Percentiles rank a stretch among this genome's conserved stretches.
Conservation (phyloP, 2,329 filamentous ascomycete genomes). For the Fusarium pseudograminearum region DNA sequence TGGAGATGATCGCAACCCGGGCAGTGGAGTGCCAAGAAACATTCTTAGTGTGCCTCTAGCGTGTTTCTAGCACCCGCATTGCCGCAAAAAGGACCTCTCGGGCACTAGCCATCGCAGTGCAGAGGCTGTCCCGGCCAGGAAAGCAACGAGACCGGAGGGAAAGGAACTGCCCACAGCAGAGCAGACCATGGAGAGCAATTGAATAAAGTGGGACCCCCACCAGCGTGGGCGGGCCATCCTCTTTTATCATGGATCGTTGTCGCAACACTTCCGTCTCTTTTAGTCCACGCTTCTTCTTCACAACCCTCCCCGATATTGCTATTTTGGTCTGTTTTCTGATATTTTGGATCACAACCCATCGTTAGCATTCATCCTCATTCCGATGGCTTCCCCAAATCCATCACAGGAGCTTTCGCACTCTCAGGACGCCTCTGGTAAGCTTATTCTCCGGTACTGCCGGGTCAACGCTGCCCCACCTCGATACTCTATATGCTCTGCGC, state of each 20-base stretch:
- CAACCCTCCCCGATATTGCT: constrained; percentile 33
- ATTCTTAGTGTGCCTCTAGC: constrained; percentile 37
- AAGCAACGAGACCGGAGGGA: constrained; percentile 24
- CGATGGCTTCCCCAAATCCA: constrained; percentile 41
- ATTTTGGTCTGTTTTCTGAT: constrained; percentile 29
- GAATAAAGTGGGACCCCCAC: constrained; percentile 44
- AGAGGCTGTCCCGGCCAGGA: constrained; percentile 6
- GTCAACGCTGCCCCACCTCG: constrained; percentile 46
- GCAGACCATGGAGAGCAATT: constrained; percentile 5
- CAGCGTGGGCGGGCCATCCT: constrained; percentile 38
- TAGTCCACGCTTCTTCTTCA: constrained; percentile 38
- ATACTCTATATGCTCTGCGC: constrained; percentile 34
- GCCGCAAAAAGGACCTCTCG: constrained; percentile 12
- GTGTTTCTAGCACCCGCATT: constrained; percentile 38
- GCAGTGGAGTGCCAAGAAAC: constrained; percentile 23
- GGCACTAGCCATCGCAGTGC: constrained; percentile 15
- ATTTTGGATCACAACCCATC: constrained; percentile 24
- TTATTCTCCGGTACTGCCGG: constrained; percentile 44
- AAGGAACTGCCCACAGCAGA: not conserved
- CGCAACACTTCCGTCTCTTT: constrained; percentile 43
- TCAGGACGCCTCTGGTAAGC: constrained; percentile 45
- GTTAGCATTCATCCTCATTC: constrained; percentile 21
- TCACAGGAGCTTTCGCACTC: constrained; percentile 36
- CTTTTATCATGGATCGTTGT: constrained; percentile 48
- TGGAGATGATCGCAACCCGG: constrained; percentile 13